Conservation (phyloP, 2,329 filamentous ascomycete species). For the Ambrosiella beaveri region DNA sequence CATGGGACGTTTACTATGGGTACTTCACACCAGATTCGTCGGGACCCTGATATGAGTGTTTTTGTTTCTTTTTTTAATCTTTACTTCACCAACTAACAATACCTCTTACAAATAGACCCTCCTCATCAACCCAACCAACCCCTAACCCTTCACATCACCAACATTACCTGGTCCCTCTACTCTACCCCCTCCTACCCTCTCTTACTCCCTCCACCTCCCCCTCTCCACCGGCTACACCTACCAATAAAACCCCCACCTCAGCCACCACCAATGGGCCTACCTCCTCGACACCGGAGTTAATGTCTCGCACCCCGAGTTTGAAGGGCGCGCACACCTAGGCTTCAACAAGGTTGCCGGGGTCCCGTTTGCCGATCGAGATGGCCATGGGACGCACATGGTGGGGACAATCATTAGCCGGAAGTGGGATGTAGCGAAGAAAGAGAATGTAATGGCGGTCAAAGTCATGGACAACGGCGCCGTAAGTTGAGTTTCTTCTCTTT, state of each 20-base stretch:
- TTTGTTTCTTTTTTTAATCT: no score
- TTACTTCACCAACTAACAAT: no score
- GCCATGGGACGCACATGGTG: constrained; percentile 27
- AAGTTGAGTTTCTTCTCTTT: neutral
- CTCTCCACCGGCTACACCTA: constrained; percentile 13
- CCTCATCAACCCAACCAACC: no score
- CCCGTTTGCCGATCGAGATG: constrained; percentile 19
- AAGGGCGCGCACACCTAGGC: constrained; percentile 14
- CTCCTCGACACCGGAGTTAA: constrained; percentile 17
- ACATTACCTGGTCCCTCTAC: neutral
- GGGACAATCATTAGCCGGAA: constrained; percentile 7
- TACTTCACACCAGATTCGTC: no score
- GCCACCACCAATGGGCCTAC: constrained; percentile 16
- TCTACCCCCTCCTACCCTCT: constrained; percentile 10
- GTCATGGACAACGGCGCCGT: constrained; percentile 22
- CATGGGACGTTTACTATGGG: no score
- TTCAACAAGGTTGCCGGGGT: constrained; percentile 16
- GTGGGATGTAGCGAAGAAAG: constrained; percentile 23
- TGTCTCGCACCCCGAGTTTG: constrained; percentile 14
- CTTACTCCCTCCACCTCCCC: constrained; percentile 18
- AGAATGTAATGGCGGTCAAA: constrained; percentile 29
- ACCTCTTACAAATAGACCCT: no score
- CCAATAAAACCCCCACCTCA: constrained; percentile 14
- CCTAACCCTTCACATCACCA: neutral
- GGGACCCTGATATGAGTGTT: no score